Conservation (phyloP, 257 asterid genomes). For the Ilex asprella region DNA sequence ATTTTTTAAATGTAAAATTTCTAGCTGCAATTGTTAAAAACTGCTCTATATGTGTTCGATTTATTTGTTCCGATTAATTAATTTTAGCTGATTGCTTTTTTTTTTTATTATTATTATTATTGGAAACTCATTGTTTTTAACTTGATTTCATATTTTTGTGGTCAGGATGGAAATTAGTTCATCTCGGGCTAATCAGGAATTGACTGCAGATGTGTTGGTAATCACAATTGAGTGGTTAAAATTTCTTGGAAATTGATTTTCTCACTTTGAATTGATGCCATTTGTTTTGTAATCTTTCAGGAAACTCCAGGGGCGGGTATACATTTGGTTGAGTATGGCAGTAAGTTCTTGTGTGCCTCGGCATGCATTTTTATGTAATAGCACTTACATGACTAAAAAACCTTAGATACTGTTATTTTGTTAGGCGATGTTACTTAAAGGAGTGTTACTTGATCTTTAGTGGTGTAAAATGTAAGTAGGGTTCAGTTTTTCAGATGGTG, state of each 20-base stretch:
- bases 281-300: constrained; percentile 26
- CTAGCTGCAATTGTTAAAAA: no score
- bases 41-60: no score
- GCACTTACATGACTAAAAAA: no score
- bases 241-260: not conserved
- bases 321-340: constrained; percentile 59
- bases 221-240: constrained; percentile 7
- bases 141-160: constrained; percentile 8
- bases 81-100: not conserved
- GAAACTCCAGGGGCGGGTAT: constrained; percentile 37
- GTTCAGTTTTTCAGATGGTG: no score
- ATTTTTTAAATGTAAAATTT: no score
- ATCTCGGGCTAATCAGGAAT: constrained; percentile 44
- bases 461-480: no score
- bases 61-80: not conserved
- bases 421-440: no score
- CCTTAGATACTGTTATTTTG: no score
- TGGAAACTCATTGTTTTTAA: not conserved
- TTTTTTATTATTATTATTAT: no score
- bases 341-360: constrained; percentile 36
- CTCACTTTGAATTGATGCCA: constrained; percentile 4
- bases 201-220: constrained; percentile 67
- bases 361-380: no score
- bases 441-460: no score
- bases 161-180: constrained; percentile 65